Base-by-base conservation (phyloP, 768 basidiomycete genomes). In the Russula brevipes region DNA sequence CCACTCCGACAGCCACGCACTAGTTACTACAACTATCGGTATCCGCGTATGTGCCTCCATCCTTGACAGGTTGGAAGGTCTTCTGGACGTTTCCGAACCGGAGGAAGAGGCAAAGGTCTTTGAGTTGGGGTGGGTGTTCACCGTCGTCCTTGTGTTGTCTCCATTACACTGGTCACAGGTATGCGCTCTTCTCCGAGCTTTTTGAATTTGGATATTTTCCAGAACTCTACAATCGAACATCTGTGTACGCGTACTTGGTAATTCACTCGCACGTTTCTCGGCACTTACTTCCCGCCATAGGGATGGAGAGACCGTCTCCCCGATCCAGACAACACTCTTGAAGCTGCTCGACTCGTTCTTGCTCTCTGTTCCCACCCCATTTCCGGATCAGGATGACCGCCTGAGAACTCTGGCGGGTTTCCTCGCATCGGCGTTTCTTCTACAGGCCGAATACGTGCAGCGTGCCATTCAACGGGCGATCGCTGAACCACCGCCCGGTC, bases 321-420 rank as follows among this genome's bases (percentile, higher is more conserved):
- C 93, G 0, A 86, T 89, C 67, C 94, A 96, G 72, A 91, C 86
- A 4, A 89, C 84, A n/a, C 76, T 96, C 11, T 82, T 97, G 61
- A 95, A 94, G 73, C 78, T 96, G 16, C 76, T 94, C 12, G 94
- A 96, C 71, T 89, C 91, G 1, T 88, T 91, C 70, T 77, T 94
- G 58, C 88, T 91, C 66, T 80, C 84, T 41, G 12, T 54, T 38
- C 55, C 76, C 33, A 57, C 42, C 12, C 51, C 45, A 36, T 44
- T 63, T 47, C 24, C 19, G 54, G 57, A 52, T 24, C 36, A n/a
- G 38, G 50, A 30, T 14, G 44, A 54, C 19, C 31, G 36, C 47
- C 50, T 39, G 35, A 45, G 45, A 49, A 46, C 33, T 7, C 35
- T 66, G 42, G 47, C 64, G 30, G 46, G 35, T 16, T 39, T 45